Evolutionary conservation across 305 asterid genomes (phyloP).

Genomic region (Monarda citriodora): DNA sequence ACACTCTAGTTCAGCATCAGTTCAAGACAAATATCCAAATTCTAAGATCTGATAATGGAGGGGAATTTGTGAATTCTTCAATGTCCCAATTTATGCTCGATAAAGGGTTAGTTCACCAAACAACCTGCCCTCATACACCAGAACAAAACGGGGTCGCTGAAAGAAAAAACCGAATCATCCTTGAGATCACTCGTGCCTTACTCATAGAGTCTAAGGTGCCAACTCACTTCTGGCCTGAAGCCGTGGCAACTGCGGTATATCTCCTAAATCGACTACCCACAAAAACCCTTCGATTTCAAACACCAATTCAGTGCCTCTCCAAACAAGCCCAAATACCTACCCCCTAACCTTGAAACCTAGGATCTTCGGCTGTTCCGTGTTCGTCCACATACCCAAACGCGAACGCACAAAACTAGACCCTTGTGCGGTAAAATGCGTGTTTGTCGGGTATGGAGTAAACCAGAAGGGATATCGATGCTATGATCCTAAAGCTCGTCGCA

Average conservation of each 20-base stretch:
- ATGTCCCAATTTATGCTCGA: too few species aligned
- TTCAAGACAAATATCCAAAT: too few species aligned
- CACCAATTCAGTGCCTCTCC: neutral
- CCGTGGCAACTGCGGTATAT: neutral
- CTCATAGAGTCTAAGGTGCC: too few species aligned
- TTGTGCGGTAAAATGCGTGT: neutral
- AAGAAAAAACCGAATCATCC: too few species aligned
- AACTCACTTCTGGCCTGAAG: neutral
- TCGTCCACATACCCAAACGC: neutral
- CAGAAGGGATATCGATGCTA: neutral
- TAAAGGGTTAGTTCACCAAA: too few species aligned
- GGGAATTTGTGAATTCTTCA: too few species aligned
- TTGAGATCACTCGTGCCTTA: too few species aligned
- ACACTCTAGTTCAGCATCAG: too few species aligned
- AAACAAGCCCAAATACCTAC: neutral
- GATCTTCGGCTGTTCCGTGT: neutral
- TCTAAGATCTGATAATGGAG: too few species aligned
- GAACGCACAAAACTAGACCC: neutral
- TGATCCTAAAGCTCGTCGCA: neutral
- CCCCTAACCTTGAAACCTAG: neutral
- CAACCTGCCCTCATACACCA: too few species aligned
- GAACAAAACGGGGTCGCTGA: too few species aligned
- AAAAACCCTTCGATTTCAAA: neutral
- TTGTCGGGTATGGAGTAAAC: neutral
- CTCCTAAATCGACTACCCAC: neutral